Base-by-base conservation (phyloP, 352 stramenopile species). In the Phytophthora pseudosyringae region DNA sequence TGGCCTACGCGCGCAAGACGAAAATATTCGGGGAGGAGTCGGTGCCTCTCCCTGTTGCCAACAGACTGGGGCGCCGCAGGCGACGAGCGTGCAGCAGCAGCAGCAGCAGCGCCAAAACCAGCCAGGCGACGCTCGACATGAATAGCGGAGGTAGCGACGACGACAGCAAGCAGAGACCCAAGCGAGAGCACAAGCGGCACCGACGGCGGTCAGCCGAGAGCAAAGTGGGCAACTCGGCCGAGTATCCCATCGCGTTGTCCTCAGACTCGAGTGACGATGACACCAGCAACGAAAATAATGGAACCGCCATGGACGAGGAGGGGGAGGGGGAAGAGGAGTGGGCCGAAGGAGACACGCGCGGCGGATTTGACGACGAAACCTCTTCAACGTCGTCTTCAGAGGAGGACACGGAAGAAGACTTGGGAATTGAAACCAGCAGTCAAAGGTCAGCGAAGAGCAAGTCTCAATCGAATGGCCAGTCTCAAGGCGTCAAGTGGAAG, bases 21-120 rank as follows among this genome's bases (percentile, higher is more conserved):
- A 49, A 61, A 25, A 82, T 82, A 33, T 82, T 82, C 21, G 73
- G 70, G 33, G 45, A 66, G 7, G 59, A 70, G 21, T 32, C 46
- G 39, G 43, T 36, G 13, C 55, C 31, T 3, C 3, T 63, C 29
- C 29, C 3, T 9, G n/a, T 40, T 21, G 35, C 26, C 21, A 52
- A 47, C 43, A 35, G 35, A 21, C 12, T 16, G 13, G 38, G 9
- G 10, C 21, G 25, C 13, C 33, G 16, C 36, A 64, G 59, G 33
- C 56, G 61, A 25, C 55, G 51, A 36, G 54, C 51, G 15, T 51
- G 51, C 5, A 76, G 57, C 26, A 49, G 46, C 5, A 76, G 57
- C 26, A 49, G 46, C 25, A 70, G 59, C 41, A 68, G 47, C 21
- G 33, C 16, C 45, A 57, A 41, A 49, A 48, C 55, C 10, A 66